Conservation (phyloP, 1,139 yeast genomes). For the Saccharomycopsis hybrid region DNA sequence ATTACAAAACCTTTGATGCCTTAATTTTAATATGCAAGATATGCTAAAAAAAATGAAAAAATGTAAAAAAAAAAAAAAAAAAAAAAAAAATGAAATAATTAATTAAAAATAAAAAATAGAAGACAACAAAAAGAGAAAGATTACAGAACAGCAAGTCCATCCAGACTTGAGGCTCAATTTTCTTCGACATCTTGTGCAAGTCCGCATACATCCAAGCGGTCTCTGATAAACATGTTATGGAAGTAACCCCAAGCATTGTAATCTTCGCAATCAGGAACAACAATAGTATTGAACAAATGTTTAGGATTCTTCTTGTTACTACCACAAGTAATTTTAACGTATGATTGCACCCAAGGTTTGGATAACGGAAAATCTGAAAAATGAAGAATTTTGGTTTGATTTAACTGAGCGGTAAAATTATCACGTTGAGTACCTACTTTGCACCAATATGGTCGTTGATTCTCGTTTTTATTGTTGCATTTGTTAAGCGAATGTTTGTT, state of each 20-base stretch:
- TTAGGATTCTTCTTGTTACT: background rate
- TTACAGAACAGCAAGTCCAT: too few relatives aligned
- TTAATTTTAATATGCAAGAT: too few relatives aligned
- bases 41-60: too few relatives aligned
- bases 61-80: too few relatives aligned
- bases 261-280: constrained; percentile 17
- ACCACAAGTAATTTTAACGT: constrained; percentile 10
- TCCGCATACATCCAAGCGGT: constrained; percentile 14
- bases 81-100: too few relatives aligned
- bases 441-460: constrained; percentile 18
- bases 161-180: too few relatives aligned
- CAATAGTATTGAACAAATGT: constrained; percentile 10
- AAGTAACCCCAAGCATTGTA: constrained; percentile 20
- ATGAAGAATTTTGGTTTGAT: constrained; percentile 26
- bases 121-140: too few relatives aligned
- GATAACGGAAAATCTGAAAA: constrained; percentile 31
- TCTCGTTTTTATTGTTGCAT: constrained; percentile 6
- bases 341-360: constrained; percentile 28
- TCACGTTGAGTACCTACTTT: constrained; percentile 4
- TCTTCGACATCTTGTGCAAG: constrained; percentile 15
- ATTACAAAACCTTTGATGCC: too few relatives aligned
- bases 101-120: too few relatives aligned
- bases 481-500: constrained; percentile 13
- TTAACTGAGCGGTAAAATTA: constrained; percentile 1
- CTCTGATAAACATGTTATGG: constrained; percentile 20